These are phyloP conservation scores for Phytophthora lateralis DNA, from an alignment of 352 stramenopile genomes.

Conservation along the genomic window DNA sequence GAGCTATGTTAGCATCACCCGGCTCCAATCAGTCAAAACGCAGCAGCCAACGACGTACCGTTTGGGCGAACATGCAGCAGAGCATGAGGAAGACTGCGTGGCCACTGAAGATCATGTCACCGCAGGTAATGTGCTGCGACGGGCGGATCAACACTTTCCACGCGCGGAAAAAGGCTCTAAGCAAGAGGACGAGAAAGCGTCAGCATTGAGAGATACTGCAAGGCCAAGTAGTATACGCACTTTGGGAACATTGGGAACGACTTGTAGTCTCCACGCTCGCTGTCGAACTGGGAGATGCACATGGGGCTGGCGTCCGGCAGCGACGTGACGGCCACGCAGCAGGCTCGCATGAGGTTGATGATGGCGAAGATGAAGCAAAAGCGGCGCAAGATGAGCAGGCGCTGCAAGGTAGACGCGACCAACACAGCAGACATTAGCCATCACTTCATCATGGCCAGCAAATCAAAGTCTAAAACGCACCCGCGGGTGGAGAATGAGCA, in stretches of 20 bases:
- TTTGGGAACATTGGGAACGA: slow-evolving; percentile 87
- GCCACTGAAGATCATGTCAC: slow-evolving; percentile 90
- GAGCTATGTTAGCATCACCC: slow-evolving; percentile 4
- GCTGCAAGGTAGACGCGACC: slow-evolving; percentile 36
- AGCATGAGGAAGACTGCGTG: slow-evolving; percentile 88
- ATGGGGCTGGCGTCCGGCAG: slow-evolving; percentile 85
- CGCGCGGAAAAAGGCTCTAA: slow-evolving; percentile 76
- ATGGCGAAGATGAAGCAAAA: slow-evolving; percentile 86
- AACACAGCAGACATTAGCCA: slow-evolving; percentile 9
- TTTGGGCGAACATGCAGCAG: slow-evolving; percentile 80
- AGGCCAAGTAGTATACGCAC: slow-evolving; percentile 38
- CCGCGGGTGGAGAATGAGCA: slow-evolving; percentile 78
- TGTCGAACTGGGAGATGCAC: slow-evolving; percentile 88
- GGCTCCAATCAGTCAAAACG: neutral
- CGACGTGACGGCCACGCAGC: slow-evolving; percentile 86
- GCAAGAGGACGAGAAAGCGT: neutral
- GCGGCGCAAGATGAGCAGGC: slow-evolving; percentile 80
- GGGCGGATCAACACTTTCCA: slow-evolving; percentile 85
- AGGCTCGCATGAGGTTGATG: slow-evolving; percentile 89
- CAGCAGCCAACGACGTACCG: slow-evolving; percentile 38
- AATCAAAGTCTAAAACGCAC: slow-evolving; percentile 40
- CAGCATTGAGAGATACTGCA: neutral
- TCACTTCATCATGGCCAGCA: neutral
- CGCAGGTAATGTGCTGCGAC: slow-evolving; percentile 88
- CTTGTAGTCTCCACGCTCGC: slow-evolving; percentile 74